phyloP scores from a whole-genome alignment of 495 filamentous ascomycete genomes.

The Tuber brumale region DNA sequence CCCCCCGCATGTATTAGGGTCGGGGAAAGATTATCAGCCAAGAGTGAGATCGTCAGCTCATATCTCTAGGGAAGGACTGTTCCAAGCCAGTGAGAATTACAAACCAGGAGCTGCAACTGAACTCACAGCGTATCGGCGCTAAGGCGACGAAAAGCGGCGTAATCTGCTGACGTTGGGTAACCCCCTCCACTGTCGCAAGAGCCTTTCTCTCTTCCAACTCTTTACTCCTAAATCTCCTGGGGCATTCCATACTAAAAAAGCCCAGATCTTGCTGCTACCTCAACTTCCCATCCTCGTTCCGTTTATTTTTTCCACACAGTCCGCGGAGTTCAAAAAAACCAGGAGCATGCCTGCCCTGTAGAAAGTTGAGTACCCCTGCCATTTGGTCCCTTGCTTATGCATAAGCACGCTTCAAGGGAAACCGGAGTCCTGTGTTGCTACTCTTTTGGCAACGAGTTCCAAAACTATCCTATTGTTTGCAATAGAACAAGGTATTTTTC shows the following conservation, averaged over 20 bases:
- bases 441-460: neutral
- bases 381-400: neutral
- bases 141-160: conserved; percentile 8
- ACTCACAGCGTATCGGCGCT: conserved; percentile 17
- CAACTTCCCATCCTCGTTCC: conserved; percentile 21
- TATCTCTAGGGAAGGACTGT: neutral
- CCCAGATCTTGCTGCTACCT: conserved; percentile 12
- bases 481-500: neutral
- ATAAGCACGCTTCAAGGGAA: neutral
- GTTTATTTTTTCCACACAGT: conserved; percentile 12
- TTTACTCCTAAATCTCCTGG: neutral
- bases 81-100: neutral
- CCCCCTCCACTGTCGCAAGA: conserved; percentile 23
- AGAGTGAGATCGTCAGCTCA: conserved; percentile 21
- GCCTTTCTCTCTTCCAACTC: conserved; percentile 7
- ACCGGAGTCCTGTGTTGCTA: neutral
- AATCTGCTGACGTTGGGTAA: conserved; percentile 35
- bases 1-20: neutral
- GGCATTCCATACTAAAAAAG: neutral
- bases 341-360: neutral
- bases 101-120: no score
- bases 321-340: neutral
- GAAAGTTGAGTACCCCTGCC: neutral
- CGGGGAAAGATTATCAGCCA: conserved; percentile 19
- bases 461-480: neutral